phyloP scores from a whole-genome alignment of 352 stramenopile genomes.

The Pythium biforme region DNA sequence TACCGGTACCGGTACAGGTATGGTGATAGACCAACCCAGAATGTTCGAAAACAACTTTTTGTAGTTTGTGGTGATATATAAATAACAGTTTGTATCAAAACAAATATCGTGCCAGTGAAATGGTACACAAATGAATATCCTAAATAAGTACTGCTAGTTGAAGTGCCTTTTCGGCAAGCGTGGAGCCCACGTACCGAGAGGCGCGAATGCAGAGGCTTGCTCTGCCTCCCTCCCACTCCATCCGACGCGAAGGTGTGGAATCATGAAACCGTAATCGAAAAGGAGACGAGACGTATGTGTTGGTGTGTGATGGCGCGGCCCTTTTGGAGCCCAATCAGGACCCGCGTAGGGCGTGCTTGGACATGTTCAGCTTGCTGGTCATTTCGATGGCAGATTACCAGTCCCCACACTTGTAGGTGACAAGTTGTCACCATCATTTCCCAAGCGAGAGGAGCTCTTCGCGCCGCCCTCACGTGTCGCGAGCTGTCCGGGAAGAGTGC shows the following conservation, averaged over 20 bases:
- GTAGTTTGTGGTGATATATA: too few relatives aligned
- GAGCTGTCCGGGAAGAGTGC: background rate
- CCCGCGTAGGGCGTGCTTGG: background rate
- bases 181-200: too few relatives aligned
- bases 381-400: background rate
- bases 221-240: too few relatives aligned
- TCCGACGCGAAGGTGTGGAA: background rate
- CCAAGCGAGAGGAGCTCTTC: background rate
- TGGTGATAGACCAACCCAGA: background rate
- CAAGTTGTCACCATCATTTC: background rate
- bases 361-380: background rate
- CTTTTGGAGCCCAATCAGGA: background rate
- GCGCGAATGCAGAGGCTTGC: too few relatives aligned
- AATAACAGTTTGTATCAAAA: conserved; percentile 1
- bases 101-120: background rate
- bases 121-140: background rate
- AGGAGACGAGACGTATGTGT: too few relatives aligned
- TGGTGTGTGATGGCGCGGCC: background rate
- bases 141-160: background rate
- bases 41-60: too few relatives aligned
- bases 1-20: too few relatives aligned
- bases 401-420: too few relatives aligned
- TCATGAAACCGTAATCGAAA: background rate
- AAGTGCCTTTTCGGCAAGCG: background rate
- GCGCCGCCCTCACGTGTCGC: background rate